Base-by-base conservation (phyloP, 2,329 filamentous ascomycete genomes). In the Verticillium zaregamsianum region DNA sequence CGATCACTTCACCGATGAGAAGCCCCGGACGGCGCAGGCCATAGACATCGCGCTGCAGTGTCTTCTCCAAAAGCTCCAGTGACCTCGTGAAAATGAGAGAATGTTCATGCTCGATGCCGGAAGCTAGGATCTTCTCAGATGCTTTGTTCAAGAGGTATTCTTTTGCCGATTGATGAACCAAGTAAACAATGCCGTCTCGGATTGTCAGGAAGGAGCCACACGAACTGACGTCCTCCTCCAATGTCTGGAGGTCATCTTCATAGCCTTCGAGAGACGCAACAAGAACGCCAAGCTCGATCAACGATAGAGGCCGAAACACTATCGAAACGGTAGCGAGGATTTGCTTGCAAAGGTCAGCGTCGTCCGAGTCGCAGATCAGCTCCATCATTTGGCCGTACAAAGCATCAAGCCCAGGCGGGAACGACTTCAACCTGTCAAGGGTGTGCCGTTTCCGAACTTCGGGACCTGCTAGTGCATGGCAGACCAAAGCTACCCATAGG, bases 121-220 rank as follows among this genome's bases (percentile, higher is more conserved):
- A 45, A 15, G 70, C 70, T 60, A 77, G 73, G 15, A 77, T 65
- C n/a, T 65, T 56, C 17, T 59, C 11, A 15, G 40, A 54, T 61
- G 64, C 64, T 2, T 68, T 56, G 31, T 63, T 23, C 6, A 61
- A n/a, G 3, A 80, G 58, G 64, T 69, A 79, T 33, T 81, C 78
- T 58, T 79, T 78, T 3, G 75, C 78, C 9, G 77, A 80, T 61
- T 79, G 74, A 61, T 82, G 77, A 0, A 80, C 68, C 55, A 80
- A 74, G 40, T 71, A 76, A 12, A 80, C 61, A 0, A 33, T 66
- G 2, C 33, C 64, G 0, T 73, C 64, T 37, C 67, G 68, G n/a
- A 76, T 28, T 1, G 71, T 75, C 1, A 80, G 68, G 54, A 72
- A 62, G 56, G 60, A 81, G 20, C 76, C 74, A 62, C 75, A 81